Conservation (phyloP, 2,329 filamentous ascomycete species). For the Monosporascus sp. region DNA sequence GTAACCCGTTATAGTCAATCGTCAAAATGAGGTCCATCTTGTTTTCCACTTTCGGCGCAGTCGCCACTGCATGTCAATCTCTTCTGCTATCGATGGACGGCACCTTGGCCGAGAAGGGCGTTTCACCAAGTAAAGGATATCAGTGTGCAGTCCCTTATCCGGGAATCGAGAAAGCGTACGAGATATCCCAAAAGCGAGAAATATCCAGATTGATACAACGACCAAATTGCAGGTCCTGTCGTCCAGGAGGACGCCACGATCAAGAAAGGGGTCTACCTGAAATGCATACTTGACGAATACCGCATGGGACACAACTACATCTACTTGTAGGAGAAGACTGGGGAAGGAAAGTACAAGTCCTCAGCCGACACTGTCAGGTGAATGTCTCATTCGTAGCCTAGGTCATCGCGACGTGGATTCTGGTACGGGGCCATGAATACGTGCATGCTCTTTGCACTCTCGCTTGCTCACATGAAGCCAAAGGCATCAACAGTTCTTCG, state of each 20-base stretch:
- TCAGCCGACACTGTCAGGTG: conserved; percentile 41
- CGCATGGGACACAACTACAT: conserved; percentile 49
- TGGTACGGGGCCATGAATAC: neutral
- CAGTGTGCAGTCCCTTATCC: conserved; percentile 32
- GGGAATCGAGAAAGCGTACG: conserved; percentile 41
- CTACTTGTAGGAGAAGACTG: conserved; percentile 42
- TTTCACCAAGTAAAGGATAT: neutral
- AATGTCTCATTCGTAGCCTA: conserved; percentile 44
- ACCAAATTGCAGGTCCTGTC: conserved; percentile 39
- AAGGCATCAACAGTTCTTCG: conserved; percentile 28
- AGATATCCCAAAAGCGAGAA: conserved; percentile 36
- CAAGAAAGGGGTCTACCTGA: conserved; percentile 38
- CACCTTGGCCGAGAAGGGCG: neutral
- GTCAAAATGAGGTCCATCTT: neutral
- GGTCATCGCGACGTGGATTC: conserved; percentile 18
- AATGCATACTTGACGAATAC: conserved; percentile 48
- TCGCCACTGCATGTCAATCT: neutral
- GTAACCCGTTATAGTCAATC: neutral
- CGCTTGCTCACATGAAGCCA: neutral
- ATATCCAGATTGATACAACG: conserved; percentile 38
- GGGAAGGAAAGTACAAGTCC: conserved; percentile 41
- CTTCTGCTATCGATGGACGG: neutral
- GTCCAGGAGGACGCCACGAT: conserved; percentile 43
- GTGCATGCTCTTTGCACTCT: too few species aligned
- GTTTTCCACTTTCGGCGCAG: neutral